Evolutionary conservation across 495 filamentous ascomycete species (phyloP).

Genomic region (Cladorrhinum samala): DNA sequence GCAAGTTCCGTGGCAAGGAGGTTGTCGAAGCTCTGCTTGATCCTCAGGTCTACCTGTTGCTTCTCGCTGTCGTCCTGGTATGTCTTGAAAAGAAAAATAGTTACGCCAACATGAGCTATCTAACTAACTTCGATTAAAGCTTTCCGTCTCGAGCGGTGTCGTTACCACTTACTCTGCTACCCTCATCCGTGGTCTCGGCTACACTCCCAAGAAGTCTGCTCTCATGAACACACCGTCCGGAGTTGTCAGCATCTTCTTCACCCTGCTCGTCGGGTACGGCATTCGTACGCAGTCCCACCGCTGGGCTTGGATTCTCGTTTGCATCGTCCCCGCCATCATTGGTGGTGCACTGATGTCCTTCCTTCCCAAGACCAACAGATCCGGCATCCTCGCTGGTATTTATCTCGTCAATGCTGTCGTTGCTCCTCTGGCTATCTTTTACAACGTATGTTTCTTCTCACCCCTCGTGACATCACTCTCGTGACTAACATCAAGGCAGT

Average conservation of each 20-base stretch:
- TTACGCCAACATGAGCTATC: background rate
- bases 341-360: constrained; percentile 58
- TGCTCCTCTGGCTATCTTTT: constrained; percentile 42
- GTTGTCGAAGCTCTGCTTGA: constrained; percentile 32
- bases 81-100: constrained; percentile 4
- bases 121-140: constrained; percentile 2
- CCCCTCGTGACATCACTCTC: background rate
- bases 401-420: constrained; percentile 59
- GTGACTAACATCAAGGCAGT: constrained; percentile 11
- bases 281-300: constrained; percentile 29
- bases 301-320: constrained; percentile 30
- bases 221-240: constrained; percentile 57
- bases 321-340: constrained; percentile 39
- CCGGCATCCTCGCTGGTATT: constrained; percentile 54
- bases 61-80: constrained; percentile 26
- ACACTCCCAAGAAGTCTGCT: constrained; percentile 45
- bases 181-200: constrained; percentile 53
- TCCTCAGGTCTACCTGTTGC: constrained; percentile 31
- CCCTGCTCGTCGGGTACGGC: constrained; percentile 44
- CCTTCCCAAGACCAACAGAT: constrained; percentile 35
- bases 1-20: constrained; percentile 39
- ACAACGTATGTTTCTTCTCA: constrained; percentile 23
- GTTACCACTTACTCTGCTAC: constrained; percentile 57
- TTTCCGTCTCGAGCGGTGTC: constrained; percentile 53
- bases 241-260: constrained; percentile 48